phyloP scores from a whole-genome alignment of 2,329 filamentous ascomycete species.

The Botryotinia calthae region DNA sequence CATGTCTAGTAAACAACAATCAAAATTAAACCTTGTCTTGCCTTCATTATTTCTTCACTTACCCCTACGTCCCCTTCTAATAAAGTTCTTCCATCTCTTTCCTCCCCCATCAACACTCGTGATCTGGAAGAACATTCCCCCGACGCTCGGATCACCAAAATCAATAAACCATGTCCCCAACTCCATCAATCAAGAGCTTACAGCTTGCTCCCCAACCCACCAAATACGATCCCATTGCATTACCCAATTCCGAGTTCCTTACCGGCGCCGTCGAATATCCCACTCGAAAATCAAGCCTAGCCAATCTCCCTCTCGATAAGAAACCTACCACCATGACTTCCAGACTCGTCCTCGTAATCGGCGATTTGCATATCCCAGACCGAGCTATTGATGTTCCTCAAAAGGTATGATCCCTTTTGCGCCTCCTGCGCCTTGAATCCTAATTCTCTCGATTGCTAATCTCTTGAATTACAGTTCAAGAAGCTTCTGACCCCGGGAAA shows the following conservation, averaged over 20 bases:
- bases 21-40: background rate
- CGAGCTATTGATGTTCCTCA: conserved; percentile 85
- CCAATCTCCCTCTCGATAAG: background rate
- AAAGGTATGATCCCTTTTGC: conserved; percentile 59
- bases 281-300: conserved; percentile 12
- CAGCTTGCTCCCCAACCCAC: background rate
- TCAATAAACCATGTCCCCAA: conserved; percentile 1
- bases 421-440: conserved; percentile 19
- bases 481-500: conserved; percentile 81
- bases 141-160: background rate
- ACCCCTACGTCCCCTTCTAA: background rate
- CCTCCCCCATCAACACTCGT: background rate
- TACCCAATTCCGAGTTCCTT: conserved; percentile 6
- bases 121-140: background rate
- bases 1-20: background rate
- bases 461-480: conserved; percentile 60
- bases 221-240: conserved; percentile 5
- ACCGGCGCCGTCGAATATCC: conserved; percentile 14
- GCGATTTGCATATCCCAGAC: conserved; percentile 92
- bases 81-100: background rate
- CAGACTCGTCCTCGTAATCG: conserved; percentile 86
- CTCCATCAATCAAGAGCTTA: conserved; percentile 11
- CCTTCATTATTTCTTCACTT: background rate
- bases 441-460: conserved; percentile 21
- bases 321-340: conserved; percentile 59